Percentiles rank a stretch among this genome's conserved stretches.
Evolutionary conservation across 1,139 yeast species (phyloP).

Genomic region (Candida glucosophila): DNA sequence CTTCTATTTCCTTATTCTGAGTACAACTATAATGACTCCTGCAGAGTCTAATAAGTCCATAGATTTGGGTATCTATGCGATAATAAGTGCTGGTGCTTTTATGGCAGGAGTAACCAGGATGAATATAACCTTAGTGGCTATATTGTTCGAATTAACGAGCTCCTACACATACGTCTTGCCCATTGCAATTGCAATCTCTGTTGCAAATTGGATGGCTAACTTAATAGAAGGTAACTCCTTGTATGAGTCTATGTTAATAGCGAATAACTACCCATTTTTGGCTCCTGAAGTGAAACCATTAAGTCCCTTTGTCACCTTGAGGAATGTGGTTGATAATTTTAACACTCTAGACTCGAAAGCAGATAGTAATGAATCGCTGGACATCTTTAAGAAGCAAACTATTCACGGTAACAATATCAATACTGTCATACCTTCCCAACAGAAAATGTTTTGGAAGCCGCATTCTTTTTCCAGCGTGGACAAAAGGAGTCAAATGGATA

Average conservation of each 20-base stretch:
- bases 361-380: conserved; percentile 1
- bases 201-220: conserved; percentile 52
- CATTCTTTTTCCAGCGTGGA: not conserved
- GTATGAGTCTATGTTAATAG: conserved; percentile 41
- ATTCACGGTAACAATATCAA: too few species aligned
- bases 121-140: conserved; percentile 56
- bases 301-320: conserved; percentile 24
- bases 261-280: conserved; percentile 51
- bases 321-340: conserved; percentile 24
- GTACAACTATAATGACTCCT: conserved; percentile 1
- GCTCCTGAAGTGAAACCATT: conserved; percentile 31
- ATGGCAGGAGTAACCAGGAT: conserved; percentile 64
- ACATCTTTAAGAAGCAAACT: too few species aligned
- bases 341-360: conserved; percentile 9
- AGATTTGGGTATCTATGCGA: conserved; percentile 56
- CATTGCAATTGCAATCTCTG: conserved; percentile 48
- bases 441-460: not conserved
- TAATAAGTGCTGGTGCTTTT: conserved; percentile 61
- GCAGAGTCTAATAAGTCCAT: conserved; percentile 16
- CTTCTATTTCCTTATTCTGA: not conserved
- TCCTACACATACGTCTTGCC: conserved; percentile 55
- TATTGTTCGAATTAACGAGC: conserved; percentile 53
- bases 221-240: conserved; percentile 44
- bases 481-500: conserved; percentile 4
- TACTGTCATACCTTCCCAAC: not conserved